These are phyloP conservation scores for Torrubiella hemipterigena DNA, from an alignment of 2,329 filamentous ascomycete genomes.

Conservation along the genomic window DNA sequence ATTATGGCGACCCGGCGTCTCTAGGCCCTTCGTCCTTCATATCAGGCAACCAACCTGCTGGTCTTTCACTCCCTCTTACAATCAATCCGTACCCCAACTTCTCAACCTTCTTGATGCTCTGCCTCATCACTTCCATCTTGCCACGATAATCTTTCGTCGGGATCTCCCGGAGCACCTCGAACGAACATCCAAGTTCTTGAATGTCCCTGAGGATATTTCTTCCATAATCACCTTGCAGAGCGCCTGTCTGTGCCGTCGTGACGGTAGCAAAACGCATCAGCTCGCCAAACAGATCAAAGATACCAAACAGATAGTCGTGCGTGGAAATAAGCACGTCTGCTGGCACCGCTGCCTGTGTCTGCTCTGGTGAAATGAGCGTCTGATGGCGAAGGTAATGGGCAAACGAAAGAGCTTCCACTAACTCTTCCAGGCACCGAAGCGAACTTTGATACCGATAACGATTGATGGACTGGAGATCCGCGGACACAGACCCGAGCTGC, in stretches of 20 bases:
- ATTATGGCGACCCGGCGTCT: conserved; percentile 16
- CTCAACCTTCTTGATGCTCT: conserved; percentile 91
- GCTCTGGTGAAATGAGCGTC: conserved; percentile 55
- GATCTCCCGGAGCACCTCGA: conserved; percentile 60
- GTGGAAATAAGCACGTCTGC: conserved; percentile 53
- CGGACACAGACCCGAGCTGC: conserved; percentile 54
- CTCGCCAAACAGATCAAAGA: conserved; percentile 92
- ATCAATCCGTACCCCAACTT: conserved; percentile 76
- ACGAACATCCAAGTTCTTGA: conserved; percentile 60
- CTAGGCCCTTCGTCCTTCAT: conserved; percentile 27
- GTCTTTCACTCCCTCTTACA: conserved; percentile 77
- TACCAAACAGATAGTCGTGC: conserved; percentile 78
- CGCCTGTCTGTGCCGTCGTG: conserved; percentile 63
- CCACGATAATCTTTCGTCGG: conserved; percentile 48
- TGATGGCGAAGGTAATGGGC: conserved; percentile 75
- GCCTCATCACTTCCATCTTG: conserved; percentile 79
- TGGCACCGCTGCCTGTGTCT: conserved; percentile 39
- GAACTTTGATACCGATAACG: conserved; percentile 70
- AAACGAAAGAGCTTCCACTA: conserved; percentile 84
- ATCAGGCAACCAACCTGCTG: conserved; percentile 86
- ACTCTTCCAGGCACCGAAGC: conserved; percentile 84
- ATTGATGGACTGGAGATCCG: conserved; percentile 69
- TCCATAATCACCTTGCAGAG: conserved; percentile 24
- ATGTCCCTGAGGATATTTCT: conserved; percentile 69
- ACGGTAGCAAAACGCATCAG: conserved; percentile 95